Percentiles rank a stretch among this genome's conserved stretches.
Conservation (phyloP, 2,329 filamentous ascomycete species). For the Trichoderma endophyticum region DNA sequence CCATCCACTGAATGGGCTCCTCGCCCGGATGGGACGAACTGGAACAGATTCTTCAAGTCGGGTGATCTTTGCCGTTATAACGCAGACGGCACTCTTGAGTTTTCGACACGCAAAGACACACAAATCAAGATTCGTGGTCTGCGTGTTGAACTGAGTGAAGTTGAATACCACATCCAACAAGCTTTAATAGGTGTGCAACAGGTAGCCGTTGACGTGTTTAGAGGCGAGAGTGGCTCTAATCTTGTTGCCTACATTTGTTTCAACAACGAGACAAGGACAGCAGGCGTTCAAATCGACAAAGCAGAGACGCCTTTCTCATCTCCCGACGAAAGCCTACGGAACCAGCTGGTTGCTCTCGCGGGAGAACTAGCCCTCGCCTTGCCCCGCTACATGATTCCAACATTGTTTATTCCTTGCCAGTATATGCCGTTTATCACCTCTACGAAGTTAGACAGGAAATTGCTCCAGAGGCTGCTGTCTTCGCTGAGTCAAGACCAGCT, state of each 20-base stretch:
- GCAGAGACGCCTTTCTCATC: slow-evolving; percentile 13
- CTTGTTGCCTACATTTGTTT: slow-evolving; percentile 9
- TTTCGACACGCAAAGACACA: slow-evolving; percentile 51
- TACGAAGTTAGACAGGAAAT: slow-evolving; percentile 16
- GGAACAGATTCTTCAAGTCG: slow-evolving; percentile 38
- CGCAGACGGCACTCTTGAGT: slow-evolving; percentile 37
- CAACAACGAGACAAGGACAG: neutral
- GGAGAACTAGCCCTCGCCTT: neutral
- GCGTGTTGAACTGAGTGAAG: slow-evolving; percentile 43
- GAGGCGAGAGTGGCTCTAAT: neutral
- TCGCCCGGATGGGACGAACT: neutral
- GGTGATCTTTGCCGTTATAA: slow-evolving; percentile 44
- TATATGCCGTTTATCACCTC: slow-evolving; percentile 21
- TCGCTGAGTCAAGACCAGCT: neutral
- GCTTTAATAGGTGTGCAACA: neutral
- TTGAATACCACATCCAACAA: slow-evolving; percentile 21
- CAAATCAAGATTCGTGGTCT: slow-evolving; percentile 57
- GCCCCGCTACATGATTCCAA: slow-evolving; percentile 24
- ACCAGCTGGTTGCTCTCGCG: slow-evolving; percentile 4
- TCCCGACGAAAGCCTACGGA: slow-evolving; percentile 5
- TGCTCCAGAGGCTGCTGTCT: neutral
- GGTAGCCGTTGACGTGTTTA: slow-evolving; percentile 10
- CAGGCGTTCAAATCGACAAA: neutral
- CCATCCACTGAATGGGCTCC: neutral
- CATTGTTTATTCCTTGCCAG: slow-evolving; percentile 20